Conservation (phyloP, 495 filamentous ascomycete species). For the Cercophora scortea region DNA sequence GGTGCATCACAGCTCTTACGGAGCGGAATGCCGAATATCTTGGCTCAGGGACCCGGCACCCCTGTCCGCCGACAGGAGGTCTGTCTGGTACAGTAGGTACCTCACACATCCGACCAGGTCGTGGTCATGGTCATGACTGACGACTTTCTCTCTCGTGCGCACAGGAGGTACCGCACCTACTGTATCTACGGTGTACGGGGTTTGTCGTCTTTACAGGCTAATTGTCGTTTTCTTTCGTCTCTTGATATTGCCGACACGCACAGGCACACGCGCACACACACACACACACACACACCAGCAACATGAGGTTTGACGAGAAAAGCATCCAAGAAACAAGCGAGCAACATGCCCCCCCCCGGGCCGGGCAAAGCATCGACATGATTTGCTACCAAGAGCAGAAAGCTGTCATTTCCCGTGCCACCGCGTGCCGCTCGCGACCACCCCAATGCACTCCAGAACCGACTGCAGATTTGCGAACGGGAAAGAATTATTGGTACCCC, state of each 20-base stretch:
- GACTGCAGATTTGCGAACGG: constrained; percentile 1
- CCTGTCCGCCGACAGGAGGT: background rate
- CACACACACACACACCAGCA: background rate
- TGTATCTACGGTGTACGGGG: too few species aligned
- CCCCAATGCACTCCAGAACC: constrained; percentile 3
- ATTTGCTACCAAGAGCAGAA: constrained; percentile 7
- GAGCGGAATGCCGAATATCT: constrained; percentile 15
- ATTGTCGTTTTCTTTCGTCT: constrained; percentile 10
- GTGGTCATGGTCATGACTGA: background rate
- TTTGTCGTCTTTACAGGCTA: constrained; percentile 13
- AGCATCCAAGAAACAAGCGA: background rate
- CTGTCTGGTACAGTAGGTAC: background rate
- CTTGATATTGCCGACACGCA: constrained; percentile 11
- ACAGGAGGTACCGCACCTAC: too few species aligned
- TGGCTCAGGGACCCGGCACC: background rate
- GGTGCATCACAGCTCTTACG: constrained; percentile 5
- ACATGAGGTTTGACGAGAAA: background rate
- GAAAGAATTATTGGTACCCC: background rate
- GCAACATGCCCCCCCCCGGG: background rate
- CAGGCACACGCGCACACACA: background rate
- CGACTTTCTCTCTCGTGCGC: too few species aligned
- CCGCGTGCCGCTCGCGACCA: constrained; percentile 15
- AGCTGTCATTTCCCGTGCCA: constrained; percentile 15
- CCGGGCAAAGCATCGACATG: background rate
- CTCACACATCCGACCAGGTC: constrained; percentile 7